Conservation (phyloP, 495 filamentous ascomycete species). For the Staphylotrichum tortipilum region DNA sequence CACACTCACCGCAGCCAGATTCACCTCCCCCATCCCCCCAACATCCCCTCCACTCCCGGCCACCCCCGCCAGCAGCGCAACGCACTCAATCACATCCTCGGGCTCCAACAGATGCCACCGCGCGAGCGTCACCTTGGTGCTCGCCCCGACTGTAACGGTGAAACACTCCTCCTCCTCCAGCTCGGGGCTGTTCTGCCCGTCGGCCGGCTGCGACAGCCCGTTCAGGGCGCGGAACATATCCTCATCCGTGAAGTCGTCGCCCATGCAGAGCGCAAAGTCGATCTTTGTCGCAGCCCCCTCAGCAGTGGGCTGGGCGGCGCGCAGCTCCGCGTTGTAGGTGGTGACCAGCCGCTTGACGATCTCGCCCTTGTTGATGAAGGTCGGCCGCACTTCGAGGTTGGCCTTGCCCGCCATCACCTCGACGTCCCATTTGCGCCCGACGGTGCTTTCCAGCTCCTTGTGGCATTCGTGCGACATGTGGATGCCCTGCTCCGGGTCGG, state of each 20-base stretch:
- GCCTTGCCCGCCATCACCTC: slow-evolving; percentile 95
- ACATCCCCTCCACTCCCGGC: slow-evolving; percentile 31
- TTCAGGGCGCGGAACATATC: slow-evolving; percentile 69
- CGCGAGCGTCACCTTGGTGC: slow-evolving; percentile 77
- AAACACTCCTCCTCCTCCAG: slow-evolving; percentile 56
- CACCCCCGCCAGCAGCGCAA: slow-evolving; percentile 57
- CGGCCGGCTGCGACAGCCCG: slow-evolving; percentile 33
- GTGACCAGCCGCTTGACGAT: slow-evolving; percentile 72
- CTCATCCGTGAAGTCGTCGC: slow-evolving; percentile 96
- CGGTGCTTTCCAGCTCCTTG: slow-evolving; percentile 61
- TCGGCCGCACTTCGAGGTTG: slow-evolving; percentile 93
- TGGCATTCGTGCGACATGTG: slow-evolving; percentile 70
- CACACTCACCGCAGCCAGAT: slow-evolving; percentile 35
- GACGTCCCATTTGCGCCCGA: slow-evolving; percentile 71
- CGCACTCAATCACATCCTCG: slow-evolving; percentile 70
- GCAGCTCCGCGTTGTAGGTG: slow-evolving; percentile 45
- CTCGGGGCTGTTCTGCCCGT: slow-evolving; percentile 35
- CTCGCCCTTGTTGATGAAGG: slow-evolving; percentile 91
- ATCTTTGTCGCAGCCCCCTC: slow-evolving; percentile 35
- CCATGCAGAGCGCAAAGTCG: slow-evolving; percentile 79
- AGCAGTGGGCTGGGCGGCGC: slow-evolving; percentile 8
- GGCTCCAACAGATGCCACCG: slow-evolving; percentile 83
- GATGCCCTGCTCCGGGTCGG: slow-evolving; percentile 71
- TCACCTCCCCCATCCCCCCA: slow-evolving; percentile 37
- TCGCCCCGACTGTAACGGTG: slow-evolving; percentile 79